Conservation (phyloP, 2,329 filamentous ascomycete genomes). For the Coleophoma crateriformis region DNA sequence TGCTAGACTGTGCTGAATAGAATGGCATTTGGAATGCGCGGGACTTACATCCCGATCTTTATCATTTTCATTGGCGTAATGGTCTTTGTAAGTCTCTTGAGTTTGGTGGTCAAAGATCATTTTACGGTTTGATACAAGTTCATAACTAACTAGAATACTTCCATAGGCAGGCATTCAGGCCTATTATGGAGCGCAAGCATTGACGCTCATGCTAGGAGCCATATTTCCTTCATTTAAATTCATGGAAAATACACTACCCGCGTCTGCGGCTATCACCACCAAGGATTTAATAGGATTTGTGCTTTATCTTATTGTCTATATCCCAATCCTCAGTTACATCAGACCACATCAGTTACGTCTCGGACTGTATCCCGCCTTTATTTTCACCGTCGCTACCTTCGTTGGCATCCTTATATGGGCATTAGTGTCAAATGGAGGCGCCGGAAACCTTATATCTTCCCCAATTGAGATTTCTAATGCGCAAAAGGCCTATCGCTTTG, state of each 20-base stretch:
- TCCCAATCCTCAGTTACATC: not conserved
- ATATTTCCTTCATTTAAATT: constrained; percentile 27
- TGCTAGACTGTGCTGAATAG: not conserved
- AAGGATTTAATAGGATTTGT: constrained; percentile 28
- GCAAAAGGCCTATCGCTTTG: constrained; percentile 29
- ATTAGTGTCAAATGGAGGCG: constrained; percentile 24
- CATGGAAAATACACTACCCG: constrained; percentile 26
- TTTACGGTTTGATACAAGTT: not conserved
- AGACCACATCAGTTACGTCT: not conserved
- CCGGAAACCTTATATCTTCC: constrained; percentile 20
- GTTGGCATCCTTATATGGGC: constrained; percentile 29
- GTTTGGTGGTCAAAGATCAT: too few species aligned
- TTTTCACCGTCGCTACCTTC: constrained; percentile 30
- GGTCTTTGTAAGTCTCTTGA: too few species aligned
- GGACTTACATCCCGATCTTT: too few species aligned
- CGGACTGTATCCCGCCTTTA: constrained; percentile 26
- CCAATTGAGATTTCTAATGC: not conserved
- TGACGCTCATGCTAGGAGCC: constrained; percentile 18
- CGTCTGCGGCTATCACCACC: constrained; percentile 25
- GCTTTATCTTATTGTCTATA: constrained; percentile 21
- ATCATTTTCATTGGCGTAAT: too few species aligned
- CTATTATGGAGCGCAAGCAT: not conserved
- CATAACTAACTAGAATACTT: not conserved
- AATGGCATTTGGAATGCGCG: too few species aligned
- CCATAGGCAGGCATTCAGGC: not conserved